phyloP scores from a whole-genome alignment of 2,329 filamentous ascomycete genomes.

The Diaporthe eres region DNA sequence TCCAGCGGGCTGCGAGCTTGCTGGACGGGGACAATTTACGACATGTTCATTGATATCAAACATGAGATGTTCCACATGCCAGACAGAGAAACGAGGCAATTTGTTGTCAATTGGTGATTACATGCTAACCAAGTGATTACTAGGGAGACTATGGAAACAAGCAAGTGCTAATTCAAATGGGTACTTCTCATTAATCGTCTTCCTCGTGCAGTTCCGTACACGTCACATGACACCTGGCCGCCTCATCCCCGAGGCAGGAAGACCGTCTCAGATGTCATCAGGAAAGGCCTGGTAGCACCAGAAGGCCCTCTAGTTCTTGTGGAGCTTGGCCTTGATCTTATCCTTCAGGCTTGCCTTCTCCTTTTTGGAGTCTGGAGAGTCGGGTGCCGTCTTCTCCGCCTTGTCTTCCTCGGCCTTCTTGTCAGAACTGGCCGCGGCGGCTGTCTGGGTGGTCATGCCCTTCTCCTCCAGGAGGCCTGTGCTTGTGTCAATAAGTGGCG shows the following conservation, averaged over 20 bases:
- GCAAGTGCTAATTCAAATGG: constrained; percentile 34
- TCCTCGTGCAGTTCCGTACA: background rate
- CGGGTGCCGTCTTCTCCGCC: constrained; percentile 44
- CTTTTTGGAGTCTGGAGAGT: constrained; percentile 47
- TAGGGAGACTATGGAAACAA: constrained; percentile 25
- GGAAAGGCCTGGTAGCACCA: constrained; percentile 34
- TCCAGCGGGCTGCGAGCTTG: background rate
- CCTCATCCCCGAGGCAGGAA: background rate
- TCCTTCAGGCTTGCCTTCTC: constrained; percentile 69
- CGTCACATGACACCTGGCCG: background rate
- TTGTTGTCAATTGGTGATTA: constrained; percentile 8
- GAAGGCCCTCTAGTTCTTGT: constrained; percentile 57
- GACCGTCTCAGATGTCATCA: constrained; percentile 3
- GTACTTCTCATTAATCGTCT: constrained; percentile 36
- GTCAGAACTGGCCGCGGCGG: constrained; percentile 42
- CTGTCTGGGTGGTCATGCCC: constrained; percentile 55
- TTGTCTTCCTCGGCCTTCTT: constrained; percentile 43
- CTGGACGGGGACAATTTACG: background rate
- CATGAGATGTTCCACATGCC: background rate
- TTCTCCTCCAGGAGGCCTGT: constrained; percentile 68
- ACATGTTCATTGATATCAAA: too few relatives aligned
- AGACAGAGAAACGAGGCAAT: background rate
- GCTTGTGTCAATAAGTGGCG: background rate
- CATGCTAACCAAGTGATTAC: constrained; percentile 26
- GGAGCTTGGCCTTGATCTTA: constrained; percentile 79